phyloP scores from a whole-genome alignment of 2,329 filamentous ascomycete genomes.

The Cladophialophora yegresii region DNA sequence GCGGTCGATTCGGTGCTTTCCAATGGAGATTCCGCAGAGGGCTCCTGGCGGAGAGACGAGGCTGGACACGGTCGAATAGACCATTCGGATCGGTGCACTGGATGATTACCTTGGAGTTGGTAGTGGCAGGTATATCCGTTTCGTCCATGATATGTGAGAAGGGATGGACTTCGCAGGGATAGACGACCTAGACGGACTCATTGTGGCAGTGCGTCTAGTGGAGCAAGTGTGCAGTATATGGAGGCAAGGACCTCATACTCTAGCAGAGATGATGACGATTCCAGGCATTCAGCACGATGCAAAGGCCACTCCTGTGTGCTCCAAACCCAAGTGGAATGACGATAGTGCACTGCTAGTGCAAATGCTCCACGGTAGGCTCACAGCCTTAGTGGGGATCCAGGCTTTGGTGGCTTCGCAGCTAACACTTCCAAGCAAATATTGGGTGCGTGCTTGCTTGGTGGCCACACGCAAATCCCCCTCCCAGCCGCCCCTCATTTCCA shows the following conservation, averaged over 20 bases:
- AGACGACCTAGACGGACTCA: slow-evolving; percentile 22
- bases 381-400: neutral
- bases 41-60: slow-evolving; percentile 74
- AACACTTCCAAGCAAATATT: too few species aligned
- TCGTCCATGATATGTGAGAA: slow-evolving; percentile 33
- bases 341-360: neutral
- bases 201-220: slow-evolving; percentile 22
- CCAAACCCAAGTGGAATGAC: neutral
- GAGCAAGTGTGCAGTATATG: neutral
- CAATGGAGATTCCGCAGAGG: slow-evolving; percentile 92
- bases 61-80: slow-evolving; percentile 78
- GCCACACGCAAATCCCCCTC: neutral
- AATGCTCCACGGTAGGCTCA: neutral
- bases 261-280: neutral
- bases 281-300: neutral
- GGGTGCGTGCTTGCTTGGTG: neutral
- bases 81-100: slow-evolving; percentile 94
- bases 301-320: neutral
- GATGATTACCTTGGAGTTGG: slow-evolving; percentile 69
- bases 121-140: slow-evolving; percentile 27
- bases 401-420: too few species aligned
- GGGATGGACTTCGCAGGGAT: slow-evolving; percentile 14
- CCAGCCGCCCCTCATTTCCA: neutral
- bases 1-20: slow-evolving; percentile 88
- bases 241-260: slow-evolving; percentile 15